Percentiles rank a stretch among this genome's conserved stretches.
phyloP scores from a whole-genome alignment of 2,329 filamentous ascomycete genomes.

The Diaporthe batatas region DNA sequence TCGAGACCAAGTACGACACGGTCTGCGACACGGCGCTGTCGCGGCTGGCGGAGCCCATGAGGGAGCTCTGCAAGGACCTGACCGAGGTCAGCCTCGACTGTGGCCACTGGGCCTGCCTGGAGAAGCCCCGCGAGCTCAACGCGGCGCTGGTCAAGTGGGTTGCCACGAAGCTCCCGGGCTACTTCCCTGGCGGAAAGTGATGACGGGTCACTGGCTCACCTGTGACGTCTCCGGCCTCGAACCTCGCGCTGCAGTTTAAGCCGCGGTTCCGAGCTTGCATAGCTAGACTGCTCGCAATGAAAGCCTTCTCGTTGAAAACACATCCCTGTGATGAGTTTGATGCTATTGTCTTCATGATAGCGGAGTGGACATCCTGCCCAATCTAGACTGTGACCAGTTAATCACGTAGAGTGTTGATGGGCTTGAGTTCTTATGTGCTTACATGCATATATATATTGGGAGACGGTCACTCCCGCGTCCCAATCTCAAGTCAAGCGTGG shows the following conservation, averaged over 20 bases:
- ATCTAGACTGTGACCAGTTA: neutral
- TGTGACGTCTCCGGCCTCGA: neutral
- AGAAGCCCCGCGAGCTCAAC: slow-evolving; percentile 45
- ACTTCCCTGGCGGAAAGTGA: neutral
- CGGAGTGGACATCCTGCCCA: neutral
- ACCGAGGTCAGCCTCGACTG: slow-evolving; percentile 52
- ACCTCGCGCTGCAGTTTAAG: neutral
- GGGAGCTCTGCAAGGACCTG: slow-evolving; percentile 53
- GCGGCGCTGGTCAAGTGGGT: slow-evolving; percentile 47
- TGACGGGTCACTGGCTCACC: neutral
- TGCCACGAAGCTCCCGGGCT: slow-evolving; percentile 22
- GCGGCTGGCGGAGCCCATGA: slow-evolving; percentile 52
- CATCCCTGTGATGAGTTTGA: neutral
- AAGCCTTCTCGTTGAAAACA: neutral
- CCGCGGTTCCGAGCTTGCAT: neutral
- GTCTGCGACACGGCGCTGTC: slow-evolving; percentile 53
- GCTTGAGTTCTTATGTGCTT: neutral
- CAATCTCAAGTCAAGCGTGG: neutral
- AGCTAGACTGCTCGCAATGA: neutral
- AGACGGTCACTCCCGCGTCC: neutral
- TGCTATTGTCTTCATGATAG: neutral
- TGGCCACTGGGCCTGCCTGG: slow-evolving; percentile 54
- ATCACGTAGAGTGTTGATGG: neutral
- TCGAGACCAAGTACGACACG: slow-evolving; percentile 55
- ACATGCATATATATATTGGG: too few species aligned